Base-by-base conservation (phyloP, 306 rosid species). In the Styphnolobium japonicum region DNA sequence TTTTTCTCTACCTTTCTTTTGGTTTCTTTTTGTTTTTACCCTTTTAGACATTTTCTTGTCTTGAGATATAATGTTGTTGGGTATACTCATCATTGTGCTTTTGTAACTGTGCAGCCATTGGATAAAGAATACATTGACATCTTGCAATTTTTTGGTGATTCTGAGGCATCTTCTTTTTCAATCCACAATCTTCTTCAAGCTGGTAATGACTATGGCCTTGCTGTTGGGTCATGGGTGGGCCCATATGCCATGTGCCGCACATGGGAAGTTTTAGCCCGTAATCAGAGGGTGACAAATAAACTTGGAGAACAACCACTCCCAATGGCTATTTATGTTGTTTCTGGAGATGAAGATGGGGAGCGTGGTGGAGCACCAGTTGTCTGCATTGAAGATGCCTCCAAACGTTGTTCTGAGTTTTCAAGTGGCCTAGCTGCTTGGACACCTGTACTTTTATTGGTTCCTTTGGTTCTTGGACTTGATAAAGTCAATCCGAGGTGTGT, bases 221-320 rank as follows among this genome's bases (percentile, higher is more conserved):
- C 97, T 66, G 94, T 91, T 68, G 99, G 99, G 58, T 95, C 98
- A 61, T 95, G 99, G 99, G 92, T 95, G 73, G 99, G 99, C 16
- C 99, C 99, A 18, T 95, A 95, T 93, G 99, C 99, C 45, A 90
- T 95, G 96, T 95, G 99, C 78, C 96, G 97, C 62, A 77, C 99
- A 16, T 95, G 94, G 99, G 99, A 91, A 84, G 88, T 93, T 83
- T 88, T 95, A 56, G 89, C 88, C 63, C 89, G 91, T 62, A 80
- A 39, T 67, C 87, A 33, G 72, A 83, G 92, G 76, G 93, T 76
- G 75, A 69, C 18, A 33, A 64, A 43, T 76, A 87, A 78, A 74
- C 81, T 60, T 83, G 91, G 79, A 86, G 81, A 81, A 40, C 95
- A 79, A 73, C 87, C 87, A 66, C 93, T 95, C 86, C 98, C 97